Conservation (phyloP, 768 basidiomycete species). For the Boletus subcaerulescens region DNA sequence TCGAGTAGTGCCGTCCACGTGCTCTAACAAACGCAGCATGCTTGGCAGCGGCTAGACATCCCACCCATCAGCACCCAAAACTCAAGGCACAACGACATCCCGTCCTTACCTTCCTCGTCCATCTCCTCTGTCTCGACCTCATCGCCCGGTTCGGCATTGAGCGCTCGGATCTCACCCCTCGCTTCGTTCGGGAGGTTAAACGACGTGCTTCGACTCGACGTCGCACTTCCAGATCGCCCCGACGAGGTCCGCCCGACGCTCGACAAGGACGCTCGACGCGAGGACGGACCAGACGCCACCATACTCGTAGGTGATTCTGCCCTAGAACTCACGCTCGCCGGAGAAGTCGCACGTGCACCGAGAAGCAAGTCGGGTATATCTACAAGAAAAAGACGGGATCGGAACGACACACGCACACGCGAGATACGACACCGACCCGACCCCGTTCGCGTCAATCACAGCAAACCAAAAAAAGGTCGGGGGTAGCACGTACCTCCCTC, state of each 20-base stretch:
- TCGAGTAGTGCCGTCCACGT: constrained; percentile 82
- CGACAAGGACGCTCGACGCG: constrained; percentile 72
- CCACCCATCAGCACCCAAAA: neutral
- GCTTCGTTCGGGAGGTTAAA: constrained; percentile 77
- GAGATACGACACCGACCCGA: neutral
- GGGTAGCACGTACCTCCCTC: constrained; percentile 65
- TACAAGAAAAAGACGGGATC: constrained; percentile 25
- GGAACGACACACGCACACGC: neutral
- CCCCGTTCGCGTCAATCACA: neutral
- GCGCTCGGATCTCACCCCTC: constrained; percentile 53
- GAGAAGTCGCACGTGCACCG: constrained; percentile 31
- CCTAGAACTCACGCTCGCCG: constrained; percentile 40
- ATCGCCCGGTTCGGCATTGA: constrained; percentile 40
- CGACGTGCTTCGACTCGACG: constrained; percentile 77
- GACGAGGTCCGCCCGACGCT: constrained; percentile 53
- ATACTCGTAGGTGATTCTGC: constrained; percentile 58
- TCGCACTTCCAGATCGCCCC: constrained; percentile 59
- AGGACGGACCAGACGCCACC: constrained; percentile 64
- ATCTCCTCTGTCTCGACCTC: constrained; percentile 77
- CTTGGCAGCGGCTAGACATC: constrained; percentile 64
- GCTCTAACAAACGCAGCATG: constrained; percentile 80
- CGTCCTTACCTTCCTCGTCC: constrained; percentile 76
- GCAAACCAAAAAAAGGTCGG: neutral
- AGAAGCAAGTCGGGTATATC: constrained; percentile 85
- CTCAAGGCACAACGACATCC: neutral